A percentile compares a stretch with the other conserved stretches of the same genome.
Evolutionary conservation across 2,329 filamentous ascomycete genomes (phyloP).

Genomic region (Trichophyton mentagrophytes): DNA sequence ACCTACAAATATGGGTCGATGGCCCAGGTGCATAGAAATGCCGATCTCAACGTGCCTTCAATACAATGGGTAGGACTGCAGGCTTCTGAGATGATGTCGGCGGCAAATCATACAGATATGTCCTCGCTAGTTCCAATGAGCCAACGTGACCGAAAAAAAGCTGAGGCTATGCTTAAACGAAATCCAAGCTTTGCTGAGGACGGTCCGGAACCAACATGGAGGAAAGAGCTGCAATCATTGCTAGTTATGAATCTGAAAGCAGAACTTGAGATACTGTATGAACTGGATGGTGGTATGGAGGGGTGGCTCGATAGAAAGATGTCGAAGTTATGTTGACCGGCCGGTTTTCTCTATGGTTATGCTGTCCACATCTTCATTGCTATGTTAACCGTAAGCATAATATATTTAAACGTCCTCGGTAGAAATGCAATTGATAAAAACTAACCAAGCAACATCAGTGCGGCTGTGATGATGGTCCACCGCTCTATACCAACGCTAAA

Average conservation of each 20-base stretch:
- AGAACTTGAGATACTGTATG: slow-evolving; percentile 46
- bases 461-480: not conserved
- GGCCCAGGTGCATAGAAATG: slow-evolving; percentile 42
- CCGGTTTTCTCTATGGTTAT: not conserved
- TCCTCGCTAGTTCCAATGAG: slow-evolving; percentile 36
- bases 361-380: not conserved
- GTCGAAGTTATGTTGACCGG: not conserved
- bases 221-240: slow-evolving; percentile 46
- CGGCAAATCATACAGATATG: slow-evolving; percentile 13
- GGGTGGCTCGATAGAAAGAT: slow-evolving; percentile 30
- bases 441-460: not conserved
- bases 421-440: not conserved
- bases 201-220: slow-evolving; percentile 35
- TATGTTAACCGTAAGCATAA: not conserved
- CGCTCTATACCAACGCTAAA: not conserved
- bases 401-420: not conserved
- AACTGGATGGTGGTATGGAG: slow-evolving; percentile 30
- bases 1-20: slow-evolving; percentile 51
- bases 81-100: slow-evolving; percentile 26
- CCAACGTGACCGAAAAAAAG: slow-evolving; percentile 42
- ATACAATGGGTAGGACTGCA: slow-evolving; percentile 49
- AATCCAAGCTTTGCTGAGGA: slow-evolving; percentile 32
- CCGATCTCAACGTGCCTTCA: slow-evolving; percentile 32
- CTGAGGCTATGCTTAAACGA: slow-evolving; percentile 40
- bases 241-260: slow-evolving; percentile 50